Conservation (phyloP, 2,329 filamentous ascomycete genomes). For the Knoxdaviesia proteae region DNA sequence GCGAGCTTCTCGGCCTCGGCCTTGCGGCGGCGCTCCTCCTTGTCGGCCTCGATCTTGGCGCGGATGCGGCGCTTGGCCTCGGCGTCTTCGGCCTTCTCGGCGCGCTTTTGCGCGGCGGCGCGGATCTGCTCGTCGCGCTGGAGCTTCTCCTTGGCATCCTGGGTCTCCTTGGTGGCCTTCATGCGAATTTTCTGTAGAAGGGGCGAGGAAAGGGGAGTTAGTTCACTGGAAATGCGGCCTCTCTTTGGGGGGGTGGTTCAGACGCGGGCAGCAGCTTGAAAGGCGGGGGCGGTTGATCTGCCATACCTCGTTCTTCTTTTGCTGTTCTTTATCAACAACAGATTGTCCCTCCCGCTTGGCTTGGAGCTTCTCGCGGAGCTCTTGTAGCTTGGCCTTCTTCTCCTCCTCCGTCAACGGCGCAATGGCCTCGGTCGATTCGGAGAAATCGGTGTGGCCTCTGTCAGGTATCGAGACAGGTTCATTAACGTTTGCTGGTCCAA, state of each 20-base stretch:
- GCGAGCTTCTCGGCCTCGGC: conserved; percentile 70
- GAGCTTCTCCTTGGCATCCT: conserved; percentile 79
- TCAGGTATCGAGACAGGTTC: neutral
- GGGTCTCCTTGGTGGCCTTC: conserved; percentile 75
- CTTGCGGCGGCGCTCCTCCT: conserved; percentile 69
- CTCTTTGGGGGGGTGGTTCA: no score
- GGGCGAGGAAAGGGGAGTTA: neutral
- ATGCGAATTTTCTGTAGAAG: conserved; percentile 42
- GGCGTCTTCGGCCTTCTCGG: conserved; percentile 69
- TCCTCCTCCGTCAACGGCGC: conserved; percentile 80
- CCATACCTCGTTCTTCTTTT: conserved; percentile 64
- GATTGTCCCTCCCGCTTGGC: conserved; percentile 51
- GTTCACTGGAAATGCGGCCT: neutral
- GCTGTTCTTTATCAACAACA: conserved; percentile 56
- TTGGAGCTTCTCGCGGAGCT: conserved; percentile 50
- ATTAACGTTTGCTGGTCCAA: no score
- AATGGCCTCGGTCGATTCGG: conserved; percentile 83
- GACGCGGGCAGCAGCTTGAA: neutral
- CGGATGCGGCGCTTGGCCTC: conserved; percentile 78
- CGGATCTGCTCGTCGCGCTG: conserved; percentile 79
- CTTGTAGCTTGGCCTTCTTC: conserved; percentile 59
- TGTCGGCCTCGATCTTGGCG: conserved; percentile 88
- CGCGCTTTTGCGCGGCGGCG: conserved; percentile 66
- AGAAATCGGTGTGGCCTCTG: conserved; percentile 72
- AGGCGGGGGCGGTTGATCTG: no score